phyloP scores from a whole-genome alignment of 495 filamentous ascomycete genomes.

The Lepidopterella palustris region DNA sequence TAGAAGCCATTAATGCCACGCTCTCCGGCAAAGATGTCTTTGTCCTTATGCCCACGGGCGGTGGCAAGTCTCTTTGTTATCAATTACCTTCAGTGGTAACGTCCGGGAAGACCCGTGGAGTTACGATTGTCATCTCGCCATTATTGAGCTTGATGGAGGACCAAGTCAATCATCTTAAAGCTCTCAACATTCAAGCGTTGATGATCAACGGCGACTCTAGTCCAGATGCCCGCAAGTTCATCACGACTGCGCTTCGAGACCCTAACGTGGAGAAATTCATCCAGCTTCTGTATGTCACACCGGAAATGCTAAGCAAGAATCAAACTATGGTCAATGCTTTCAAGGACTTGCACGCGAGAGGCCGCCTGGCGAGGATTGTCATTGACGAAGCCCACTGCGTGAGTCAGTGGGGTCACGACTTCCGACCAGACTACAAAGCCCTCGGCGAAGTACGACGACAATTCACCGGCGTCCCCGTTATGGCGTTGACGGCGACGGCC shows the following conservation, averaged over 20 bases:
- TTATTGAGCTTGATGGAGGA: slow-evolving; percentile 94
- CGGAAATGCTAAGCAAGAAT: slow-evolving; percentile 90
- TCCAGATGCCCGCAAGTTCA: slow-evolving; percentile 47
- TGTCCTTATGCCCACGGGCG: slow-evolving; percentile 95
- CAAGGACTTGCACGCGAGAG: slow-evolving; percentile 52
- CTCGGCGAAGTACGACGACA: slow-evolving; percentile 63
- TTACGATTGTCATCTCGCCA: slow-evolving; percentile 93
- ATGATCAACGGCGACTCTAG: slow-evolving; percentile 70
- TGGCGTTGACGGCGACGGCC: slow-evolving; percentile 92
- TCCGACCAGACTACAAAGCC: slow-evolving; percentile 90
- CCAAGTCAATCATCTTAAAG: slow-evolving; percentile 72
- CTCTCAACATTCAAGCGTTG: slow-evolving; percentile 69
- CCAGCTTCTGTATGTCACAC: slow-evolving; percentile 88
- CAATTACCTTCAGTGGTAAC: slow-evolving; percentile 84
- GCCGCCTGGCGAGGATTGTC: slow-evolving; percentile 78
- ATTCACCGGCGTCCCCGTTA: slow-evolving; percentile 74
- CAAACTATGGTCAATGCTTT: slow-evolving; percentile 54
- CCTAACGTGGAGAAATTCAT: slow-evolving; percentile 58
- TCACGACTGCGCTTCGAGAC: slow-evolving; percentile 56
- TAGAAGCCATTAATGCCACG: slow-evolving; percentile 93
- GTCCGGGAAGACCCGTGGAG: slow-evolving; percentile 71
- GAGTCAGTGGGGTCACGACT: slow-evolving; percentile 98
- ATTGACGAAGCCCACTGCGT: slow-evolving; percentile 99
- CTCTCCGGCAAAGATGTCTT: slow-evolving; percentile 82
- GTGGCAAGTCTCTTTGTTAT: slow-evolving; percentile 95